Base-by-base conservation (phyloP, 2,329 filamentous ascomycete genomes). In the Neopestalotiopsis clavispora region DNA sequence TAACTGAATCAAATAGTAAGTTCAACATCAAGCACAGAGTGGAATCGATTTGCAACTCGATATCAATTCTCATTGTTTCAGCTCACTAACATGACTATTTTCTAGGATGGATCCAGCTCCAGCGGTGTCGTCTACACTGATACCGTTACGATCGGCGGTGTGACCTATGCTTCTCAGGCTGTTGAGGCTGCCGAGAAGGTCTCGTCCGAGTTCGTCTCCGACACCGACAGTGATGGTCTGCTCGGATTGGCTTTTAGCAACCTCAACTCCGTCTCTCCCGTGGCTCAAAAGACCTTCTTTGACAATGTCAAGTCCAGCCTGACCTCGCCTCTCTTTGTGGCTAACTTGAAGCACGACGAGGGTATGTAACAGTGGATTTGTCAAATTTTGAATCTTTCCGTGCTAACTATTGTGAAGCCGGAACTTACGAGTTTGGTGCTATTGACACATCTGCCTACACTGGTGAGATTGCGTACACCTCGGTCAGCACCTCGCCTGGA, bases 361-460 rank as follows among this genome's bases (percentile, higher is more conserved):
- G 30, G 57, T 59, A 59, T 20, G 57, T 59, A 30, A 14, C 7
- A n/a, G 0, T 56, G 20, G 23, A 59, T 10, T 13, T 30, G 4
- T 28, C 23, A 28, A 4, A 28, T 4, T 32, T 28, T 12, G 9
- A 28, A 1, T 9, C 13, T 20, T 59, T 28, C 7, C 4, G 14
- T 13, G 23, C 59, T 62, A 62, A 62, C 12, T 32, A 6, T 20
- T 17, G n/a, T 59, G 13, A 23, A 66, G 76, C 78, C 32, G 78
- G 78, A 2, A 79, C 78, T 23, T 80, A 80, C 69, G 79, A 79
- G 71, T 80, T 80, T 66, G 78, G 78, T 20, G 78, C 83, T 80
- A 87, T 91, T 69, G 89, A 92, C 78, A 74, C 75, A 42, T 80
- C 79, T 74, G 77, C 89, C 75, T 90, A 89, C 81, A 88, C 83